Evolutionary conservation across 345 rosid genomes (phyloP), one percentile per base, ranked within the genome.

Genomic region (Citrus australasica): DNA sequence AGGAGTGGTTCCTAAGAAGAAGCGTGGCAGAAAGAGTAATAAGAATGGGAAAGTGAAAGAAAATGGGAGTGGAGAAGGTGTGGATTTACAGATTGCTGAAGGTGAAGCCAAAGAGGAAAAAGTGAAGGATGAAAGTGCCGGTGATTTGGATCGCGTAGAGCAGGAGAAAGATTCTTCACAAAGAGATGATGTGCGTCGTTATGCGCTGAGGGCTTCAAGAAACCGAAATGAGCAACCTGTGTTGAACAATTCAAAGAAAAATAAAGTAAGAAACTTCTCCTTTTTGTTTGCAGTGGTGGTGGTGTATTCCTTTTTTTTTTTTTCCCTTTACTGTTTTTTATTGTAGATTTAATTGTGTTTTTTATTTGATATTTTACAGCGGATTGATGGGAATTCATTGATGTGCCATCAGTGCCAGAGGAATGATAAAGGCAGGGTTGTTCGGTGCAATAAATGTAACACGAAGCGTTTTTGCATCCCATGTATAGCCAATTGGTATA

Each of bases 381-480:
- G 61, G 1, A 73, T 58, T 3, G 75, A 24, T 40, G 83, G 77
- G 10, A 24, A 67, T n/a, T 77, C 85, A 7, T 33, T 35, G 56
- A 91, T 79, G 88, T 91, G 95, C 69, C 93, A 91, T 76, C 96
- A 92, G 51, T 92, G 96, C 78, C 85, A 92, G 77, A 73, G 90
- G 63, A 88, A 79, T 66, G 92, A 90, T 63, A 90, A 80, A 51
- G 90, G 85, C 37, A 59, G 60, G 32, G 89, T 87, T 79, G 90
- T 85, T 64, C 64, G 87, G 32, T 92, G 93, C 84, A 63, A 58
- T 19, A 73, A 13, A 6, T 90, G 96, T 78, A 74, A 40, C 13
- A 74, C 58, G 25, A 90, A 87, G 84, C 92, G 93, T 2, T 90
- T 76, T 78, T 92, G 96, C 75, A 21, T 48, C 68, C 82, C 72